Evolutionary conservation across 2,329 filamentous ascomycete species (phyloP), one percentile per base, ranked within the genome.

Genomic region (Paraphaeosphaeria minitans): DNA sequence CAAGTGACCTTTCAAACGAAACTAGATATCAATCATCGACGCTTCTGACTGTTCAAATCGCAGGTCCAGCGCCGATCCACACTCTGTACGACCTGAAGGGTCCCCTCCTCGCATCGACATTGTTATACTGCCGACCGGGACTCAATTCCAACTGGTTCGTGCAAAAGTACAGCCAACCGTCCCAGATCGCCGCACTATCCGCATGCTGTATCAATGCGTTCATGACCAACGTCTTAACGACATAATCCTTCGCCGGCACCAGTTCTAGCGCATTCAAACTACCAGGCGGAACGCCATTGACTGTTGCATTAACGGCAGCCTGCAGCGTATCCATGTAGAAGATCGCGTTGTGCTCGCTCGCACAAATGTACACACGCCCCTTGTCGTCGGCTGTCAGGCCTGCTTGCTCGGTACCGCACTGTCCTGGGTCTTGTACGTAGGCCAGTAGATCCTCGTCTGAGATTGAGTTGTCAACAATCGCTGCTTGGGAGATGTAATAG

Each of bases 301-400:
- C 70, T 12, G 72, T 72, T 56, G 70, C 64, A 13, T 73, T 73
- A 16, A 75, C 66, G 53, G 76, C 64, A 1, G 69, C 65, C 59
- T 76, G 72, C 19, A 71, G 60, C 3, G 75, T 79, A 57, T 79
- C 74, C 50, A 80, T 76, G 53, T 80, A 79, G 65, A 77, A 79
- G 41, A 80, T 78, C 5, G 78, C 76, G 56, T 81, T 81, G 45
- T 80, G 78, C 64, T 81, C 79, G 54, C 70, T 75, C 7, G 78
- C 77, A 31, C 73, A 62, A 53, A 80, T 77, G 58, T 80, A 80
- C 9, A 81, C 71, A 1, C 77, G 66, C 1, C 78, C 78, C 13
- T 68, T 70, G 57, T 79, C 76, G 55, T 80, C 78, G 3, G 78
- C 77, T 2, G 77, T 78, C 61, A 79, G 77, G 7, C 78, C 78